Percentiles rank a stretch among this genome's conserved stretches.
phyloP scores from a whole-genome alignment of 352 stramenopile genomes.

The Phytophthora hybrid region DNA sequence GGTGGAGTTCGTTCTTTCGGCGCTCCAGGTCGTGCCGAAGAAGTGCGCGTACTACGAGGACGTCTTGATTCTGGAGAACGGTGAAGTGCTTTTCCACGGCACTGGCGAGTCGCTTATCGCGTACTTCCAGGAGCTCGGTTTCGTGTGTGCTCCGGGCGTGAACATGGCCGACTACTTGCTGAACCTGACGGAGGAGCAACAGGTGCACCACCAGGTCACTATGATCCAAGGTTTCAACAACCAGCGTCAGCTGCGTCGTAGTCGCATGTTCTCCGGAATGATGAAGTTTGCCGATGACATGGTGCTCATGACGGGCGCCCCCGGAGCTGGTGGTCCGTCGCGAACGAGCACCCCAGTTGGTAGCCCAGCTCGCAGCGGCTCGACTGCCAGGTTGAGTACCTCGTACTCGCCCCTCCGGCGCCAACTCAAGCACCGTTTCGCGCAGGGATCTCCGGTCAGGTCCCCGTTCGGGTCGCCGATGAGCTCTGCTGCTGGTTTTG shows the following conservation, averaged over 20 bases:
- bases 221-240: constrained; percentile 52
- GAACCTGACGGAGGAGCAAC: constrained; percentile 45
- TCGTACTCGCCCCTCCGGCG: constrained; percentile 38
- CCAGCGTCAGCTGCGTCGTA: constrained; percentile 42
- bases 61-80: constrained; percentile 44
- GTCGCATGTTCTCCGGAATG: constrained; percentile 41
- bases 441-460: constrained; percentile 22
- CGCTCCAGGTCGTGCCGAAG: constrained; percentile 39
- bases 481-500: constrained; percentile 17
- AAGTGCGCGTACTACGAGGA: constrained; percentile 47
- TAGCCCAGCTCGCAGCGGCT: constrained; percentile 31
- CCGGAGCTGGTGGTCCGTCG: constrained; percentile 35
- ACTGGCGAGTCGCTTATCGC: constrained; percentile 38
- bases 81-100: constrained; percentile 45
- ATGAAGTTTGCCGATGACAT: constrained; percentile 50
- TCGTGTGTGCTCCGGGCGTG: constrained; percentile 40
- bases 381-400: constrained; percentile 33
- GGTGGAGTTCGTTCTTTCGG: constrained; percentile 43
- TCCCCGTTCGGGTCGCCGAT: constrained; percentile 26
- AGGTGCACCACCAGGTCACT: constrained; percentile 37
- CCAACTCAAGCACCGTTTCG: constrained; percentile 38
- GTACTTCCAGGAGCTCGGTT: constrained; percentile 49
- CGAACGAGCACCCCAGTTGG: constrained; percentile 29
- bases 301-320: constrained; percentile 36
- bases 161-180: constrained; percentile 50